Conservation (phyloP, 257 asterid species). For the Galeopsis tetrahit region DNA sequence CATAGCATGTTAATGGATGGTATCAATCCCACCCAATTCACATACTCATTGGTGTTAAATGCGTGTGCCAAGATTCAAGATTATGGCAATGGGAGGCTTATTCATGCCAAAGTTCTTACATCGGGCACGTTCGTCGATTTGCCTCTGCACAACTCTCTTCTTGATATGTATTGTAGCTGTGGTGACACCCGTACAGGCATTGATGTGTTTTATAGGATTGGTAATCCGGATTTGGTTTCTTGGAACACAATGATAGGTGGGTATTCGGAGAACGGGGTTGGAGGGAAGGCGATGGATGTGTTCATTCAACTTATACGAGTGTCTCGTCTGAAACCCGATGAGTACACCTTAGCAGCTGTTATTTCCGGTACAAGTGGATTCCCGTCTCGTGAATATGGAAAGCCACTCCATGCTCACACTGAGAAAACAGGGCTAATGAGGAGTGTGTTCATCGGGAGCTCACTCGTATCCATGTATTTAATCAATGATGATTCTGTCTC, state of each 20-base stretch:
- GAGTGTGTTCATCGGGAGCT: constrained; percentile 58
- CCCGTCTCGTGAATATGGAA: constrained; percentile 60
- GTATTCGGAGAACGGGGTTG: constrained; percentile 65
- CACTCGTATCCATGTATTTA: constrained; percentile 76
- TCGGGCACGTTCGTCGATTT: constrained; percentile 57
- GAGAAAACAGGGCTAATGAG: constrained; percentile 61
- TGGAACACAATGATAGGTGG: constrained; percentile 91
- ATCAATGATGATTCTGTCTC: constrained; percentile 49
- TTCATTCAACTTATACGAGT: constrained; percentile 46
- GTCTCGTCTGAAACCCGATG: constrained; percentile 58
- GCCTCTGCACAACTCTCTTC: constrained; percentile 73
- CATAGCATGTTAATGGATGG: constrained; percentile 49
- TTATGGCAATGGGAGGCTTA: constrained; percentile 47
- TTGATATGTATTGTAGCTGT: constrained; percentile 83
- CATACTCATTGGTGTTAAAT: constrained; percentile 71
- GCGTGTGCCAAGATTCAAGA: constrained; percentile 68
- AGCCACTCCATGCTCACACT: constrained; percentile 72
- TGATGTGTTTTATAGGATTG: constrained; percentile 52
- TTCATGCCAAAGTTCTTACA: constrained; percentile 62
- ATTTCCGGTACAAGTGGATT: constrained; percentile 52
- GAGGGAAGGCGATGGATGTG: constrained; percentile 58
- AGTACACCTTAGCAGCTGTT: constrained; percentile 72
- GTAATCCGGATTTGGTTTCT: constrained; percentile 71
- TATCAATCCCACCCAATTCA: constrained; percentile 54
- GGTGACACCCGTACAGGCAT: constrained; percentile 51